These are phyloP conservation scores for Phytophthora constricta DNA, from an alignment of 352 stramenopile genomes.

Conservation along the genomic window DNA sequence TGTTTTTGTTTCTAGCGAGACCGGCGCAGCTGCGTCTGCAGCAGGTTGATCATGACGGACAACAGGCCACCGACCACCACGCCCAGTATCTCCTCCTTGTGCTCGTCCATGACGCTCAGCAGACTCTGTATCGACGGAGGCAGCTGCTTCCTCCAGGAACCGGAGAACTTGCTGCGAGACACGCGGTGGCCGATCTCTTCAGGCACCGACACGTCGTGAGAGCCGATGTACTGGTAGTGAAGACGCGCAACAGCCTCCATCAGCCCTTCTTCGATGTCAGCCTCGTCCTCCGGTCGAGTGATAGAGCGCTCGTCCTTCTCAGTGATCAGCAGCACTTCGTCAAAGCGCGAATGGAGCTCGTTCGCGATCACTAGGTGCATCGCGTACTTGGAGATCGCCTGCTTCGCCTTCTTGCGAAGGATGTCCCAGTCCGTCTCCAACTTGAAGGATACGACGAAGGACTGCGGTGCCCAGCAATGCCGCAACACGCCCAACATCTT, in stretches of 20 bases:
- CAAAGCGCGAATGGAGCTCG: conserved; percentile 94
- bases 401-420: conserved; percentile 92
- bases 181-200: conserved; percentile 54
- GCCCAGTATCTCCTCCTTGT: conserved; percentile 79
- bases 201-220: conserved; percentile 60
- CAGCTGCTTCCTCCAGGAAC: conserved; percentile 54
- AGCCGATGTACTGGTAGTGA: conserved; percentile 81
- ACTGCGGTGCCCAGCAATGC: conserved; percentile 92
- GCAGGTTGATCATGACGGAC: conserved; percentile 76
- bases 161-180: conserved; percentile 26
- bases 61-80: conserved; percentile 74
- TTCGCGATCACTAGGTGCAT: conserved; percentile 99
- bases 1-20: conserved; percentile 22
- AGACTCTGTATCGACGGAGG: conserved; percentile 47
- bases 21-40: conserved; percentile 65
- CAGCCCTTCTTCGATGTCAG: conserved; percentile 70
- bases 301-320: conserved; percentile 58
- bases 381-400: conserved; percentile 94
- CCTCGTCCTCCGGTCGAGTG: conserved; percentile 58
- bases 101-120: conserved; percentile 54
- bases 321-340: conserved; percentile 88
- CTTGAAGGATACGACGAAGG: conserved; percentile 98
- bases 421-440: conserved; percentile 97
- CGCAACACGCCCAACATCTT: conserved; percentile 96
- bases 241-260: conserved; percentile 68